Evolutionary conservation across 2,329 filamentous ascomycete species (phyloP).

Genomic region (Fusarium sambucinum): DNA sequence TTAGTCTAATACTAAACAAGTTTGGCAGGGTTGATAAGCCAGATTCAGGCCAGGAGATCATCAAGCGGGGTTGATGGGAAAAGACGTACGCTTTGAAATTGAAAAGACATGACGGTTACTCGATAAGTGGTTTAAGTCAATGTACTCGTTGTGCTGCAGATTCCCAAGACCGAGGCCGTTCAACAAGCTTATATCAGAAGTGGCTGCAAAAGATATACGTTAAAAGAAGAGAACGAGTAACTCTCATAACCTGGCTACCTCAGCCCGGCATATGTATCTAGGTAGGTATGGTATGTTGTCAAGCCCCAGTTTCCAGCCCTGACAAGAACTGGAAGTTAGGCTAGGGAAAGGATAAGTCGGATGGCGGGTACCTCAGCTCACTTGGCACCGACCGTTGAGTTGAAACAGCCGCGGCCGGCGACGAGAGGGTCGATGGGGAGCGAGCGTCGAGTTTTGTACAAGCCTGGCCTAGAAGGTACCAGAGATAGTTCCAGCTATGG

Average conservation of each 20-base stretch:
- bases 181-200: slow-evolving; percentile 6
- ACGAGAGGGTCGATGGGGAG: slow-evolving; percentile 18
- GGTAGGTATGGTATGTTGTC: neutral
- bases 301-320: slow-evolving; percentile 11
- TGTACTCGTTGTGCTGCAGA: slow-evolving; percentile 9
- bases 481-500: slow-evolving; percentile 14
- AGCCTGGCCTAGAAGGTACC: slow-evolving; percentile 6
- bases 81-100: slow-evolving; percentile 45
- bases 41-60: slow-evolving; percentile 1
- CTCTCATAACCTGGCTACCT: slow-evolving; percentile 18
- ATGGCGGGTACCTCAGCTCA: slow-evolving; percentile 17
- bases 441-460: slow-evolving; percentile 3
- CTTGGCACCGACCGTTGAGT: slow-evolving; percentile 7
- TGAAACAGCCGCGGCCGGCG: slow-evolving; percentile 19
- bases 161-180: neutral
- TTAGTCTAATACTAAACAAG: slow-evolving; percentile 27
- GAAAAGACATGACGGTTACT: slow-evolving; percentile 40
- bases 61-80: slow-evolving; percentile 10
- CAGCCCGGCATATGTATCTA: slow-evolving; percentile 11
- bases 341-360: slow-evolving; percentile 4
- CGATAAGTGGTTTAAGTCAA: slow-evolving; percentile 1
- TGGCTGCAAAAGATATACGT: slow-evolving; percentile 6
- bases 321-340: slow-evolving; percentile 9
- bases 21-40: slow-evolving; percentile 13
- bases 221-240: slow-evolving; percentile 13